Evolutionary conservation across 2,329 filamentous ascomycete species (phyloP).

Genomic region (Xylaria sp.): DNA sequence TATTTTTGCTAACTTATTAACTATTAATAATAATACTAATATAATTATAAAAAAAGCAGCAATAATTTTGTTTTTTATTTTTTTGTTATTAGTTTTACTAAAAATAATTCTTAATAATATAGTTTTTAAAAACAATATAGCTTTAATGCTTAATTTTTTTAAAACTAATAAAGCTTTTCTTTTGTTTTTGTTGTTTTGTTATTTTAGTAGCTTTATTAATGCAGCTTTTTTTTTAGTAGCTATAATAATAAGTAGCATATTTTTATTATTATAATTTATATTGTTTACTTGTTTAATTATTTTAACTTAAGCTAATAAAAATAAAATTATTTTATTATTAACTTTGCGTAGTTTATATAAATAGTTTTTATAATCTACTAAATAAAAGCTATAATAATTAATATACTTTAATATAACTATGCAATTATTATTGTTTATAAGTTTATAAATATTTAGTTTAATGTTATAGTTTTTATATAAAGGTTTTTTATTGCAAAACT

Average conservation of each 20-base stretch:
- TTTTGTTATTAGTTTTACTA: neutral
- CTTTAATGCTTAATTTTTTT: neutral
- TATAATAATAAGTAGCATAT: too few relatives aligned
- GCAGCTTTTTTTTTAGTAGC: neutral
- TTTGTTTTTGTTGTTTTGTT: too few relatives aligned
- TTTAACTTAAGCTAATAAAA: constrained; percentile 18
- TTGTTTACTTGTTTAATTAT: neutral
- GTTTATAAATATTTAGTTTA: constrained; percentile 5
- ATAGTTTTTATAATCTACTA: constrained; percentile 11
- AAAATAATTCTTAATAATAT: neutral
- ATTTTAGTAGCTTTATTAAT: neutral
- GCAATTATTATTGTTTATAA: constrained; percentile 16
- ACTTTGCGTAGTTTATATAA: constrained; percentile 8
- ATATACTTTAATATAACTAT: neutral
- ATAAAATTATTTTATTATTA: constrained; percentile 13
- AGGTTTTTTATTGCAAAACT: constrained; percentile 5
- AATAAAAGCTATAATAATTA: constrained; percentile 8
- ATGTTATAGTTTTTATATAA: constrained; percentile 20
- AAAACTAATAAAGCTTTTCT: neutral
- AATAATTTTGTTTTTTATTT: neutral
- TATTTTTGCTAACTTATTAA: constrained; percentile 3
- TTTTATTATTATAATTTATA: constrained; percentile 5
- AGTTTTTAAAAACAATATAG: neutral
- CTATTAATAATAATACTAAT: neutral
- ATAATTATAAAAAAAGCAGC: too few relatives aligned